Percentiles rank a stretch among this genome's conserved stretches.
These are phyloP conservation scores for Penstemon newberryi DNA, from an alignment of 257 asterid genomes.

Conservation along the genomic window DNA sequence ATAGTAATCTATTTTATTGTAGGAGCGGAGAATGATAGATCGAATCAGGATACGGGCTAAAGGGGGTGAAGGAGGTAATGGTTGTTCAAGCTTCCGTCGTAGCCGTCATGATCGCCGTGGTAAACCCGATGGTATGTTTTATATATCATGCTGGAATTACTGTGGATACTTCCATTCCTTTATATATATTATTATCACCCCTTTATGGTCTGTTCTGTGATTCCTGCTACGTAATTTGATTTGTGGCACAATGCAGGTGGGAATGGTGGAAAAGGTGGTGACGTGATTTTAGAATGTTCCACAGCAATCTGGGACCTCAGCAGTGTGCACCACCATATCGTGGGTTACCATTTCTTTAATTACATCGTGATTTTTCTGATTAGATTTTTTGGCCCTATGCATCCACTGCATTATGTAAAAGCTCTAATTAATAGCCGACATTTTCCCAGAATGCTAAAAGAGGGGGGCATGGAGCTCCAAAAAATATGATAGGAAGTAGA, in stretches of 20 bases:
- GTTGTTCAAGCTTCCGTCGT: conserved; percentile 82
- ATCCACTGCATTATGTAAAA: conserved; percentile 14
- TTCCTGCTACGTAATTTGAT: conserved; percentile 23
- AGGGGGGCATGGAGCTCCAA: conserved; percentile 88
- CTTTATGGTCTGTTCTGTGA: conserved; percentile 4
- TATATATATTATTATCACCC: conserved; percentile 1
- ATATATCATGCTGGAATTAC: conserved; percentile 17
- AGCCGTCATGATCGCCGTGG: conserved; percentile 85
- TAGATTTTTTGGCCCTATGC: not conserved
- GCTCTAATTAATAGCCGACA: conserved; percentile 14
- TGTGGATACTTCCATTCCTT: not conserved
- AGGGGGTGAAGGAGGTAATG: conserved; percentile 98
- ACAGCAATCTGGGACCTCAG: conserved; percentile 89
- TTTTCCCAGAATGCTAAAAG: conserved; percentile 74
- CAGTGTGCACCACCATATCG: conserved; percentile 81
- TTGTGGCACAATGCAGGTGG: conserved; percentile 60
- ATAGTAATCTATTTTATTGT: conserved; percentile 28
- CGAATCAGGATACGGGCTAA: conserved; percentile 71
- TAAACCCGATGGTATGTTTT: conserved; percentile 77
- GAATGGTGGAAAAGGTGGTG: conserved; percentile 95
- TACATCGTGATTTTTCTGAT: not conserved
- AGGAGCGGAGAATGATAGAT: conserved; percentile 95
- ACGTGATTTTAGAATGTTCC: conserved; percentile 81
- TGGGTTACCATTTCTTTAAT: conserved; percentile 41
- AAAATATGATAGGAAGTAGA: conserved; percentile 86